Base-by-base conservation (phyloP, 139 green algal species). In the Helicosporidium sp. region DNA sequence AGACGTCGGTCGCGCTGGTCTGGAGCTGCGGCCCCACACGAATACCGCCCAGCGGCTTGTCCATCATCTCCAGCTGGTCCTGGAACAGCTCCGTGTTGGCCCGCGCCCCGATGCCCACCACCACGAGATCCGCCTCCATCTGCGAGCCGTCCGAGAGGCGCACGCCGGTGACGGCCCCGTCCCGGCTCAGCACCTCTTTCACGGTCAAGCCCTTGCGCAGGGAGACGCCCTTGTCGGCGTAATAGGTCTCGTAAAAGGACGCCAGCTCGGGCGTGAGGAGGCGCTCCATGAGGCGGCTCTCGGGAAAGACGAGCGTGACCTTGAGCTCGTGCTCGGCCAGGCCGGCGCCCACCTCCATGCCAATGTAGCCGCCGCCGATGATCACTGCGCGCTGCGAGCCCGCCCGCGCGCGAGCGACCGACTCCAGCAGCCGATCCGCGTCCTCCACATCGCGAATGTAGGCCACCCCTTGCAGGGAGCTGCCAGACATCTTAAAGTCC, bases 301-400 rank as follows among this genome's bases (percentile, higher is more conserved):
- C 84, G 1, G 84, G 82, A 37, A 83, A 83, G 2, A 93, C 70
- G 44, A 95, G 72, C 0, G 81, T 88, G 1, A 81, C 69, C 0
- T 83, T 41, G 47, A 94, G 48, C 7, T 80, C 82, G 47, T 87
- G 73, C 20, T 63, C 43, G 3, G 48, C 59, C 31, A 95, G 60
- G 0, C 43, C 69, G 27, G 78, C 73, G 5, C 74, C 74, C 17
- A 64, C 60, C 61, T 83, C 74, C 66, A 83, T 68, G 43, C 85
- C 85, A 54, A 95, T 95, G 74, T 95, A 95, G 20, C 85, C 85
- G 41, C 84, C 85, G 22, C 85, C 85, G 28, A 94, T 64, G 8
- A 80, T 62, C 1, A 85, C 61, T 81, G 47, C 54, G 58, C 2
- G 43, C 49, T 7, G 51, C 34, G 13, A 93, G 75, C 18, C 59